Conservation (phyloP, 306 rosid genomes). For the Rosa chinensis region DNA sequence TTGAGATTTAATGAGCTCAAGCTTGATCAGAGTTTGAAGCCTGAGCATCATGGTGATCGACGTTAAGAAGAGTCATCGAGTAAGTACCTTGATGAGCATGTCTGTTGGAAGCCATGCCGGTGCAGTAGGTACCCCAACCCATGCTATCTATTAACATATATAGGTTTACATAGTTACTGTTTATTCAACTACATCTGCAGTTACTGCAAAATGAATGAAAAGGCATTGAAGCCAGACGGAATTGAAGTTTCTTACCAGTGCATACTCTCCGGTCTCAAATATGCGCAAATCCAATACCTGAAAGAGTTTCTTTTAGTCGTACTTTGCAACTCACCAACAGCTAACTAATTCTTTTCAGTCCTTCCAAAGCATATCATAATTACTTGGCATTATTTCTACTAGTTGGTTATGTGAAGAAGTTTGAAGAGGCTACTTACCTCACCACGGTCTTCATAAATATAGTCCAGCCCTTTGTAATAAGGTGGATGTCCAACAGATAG, state of each 20-base stretch:
- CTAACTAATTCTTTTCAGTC: neutral
- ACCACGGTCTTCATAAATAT: slow-evolving; percentile 96
- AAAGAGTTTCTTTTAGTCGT: slow-evolving; percentile 13
- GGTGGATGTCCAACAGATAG: slow-evolving; percentile 97
- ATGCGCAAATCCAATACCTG: slow-evolving; percentile 82
- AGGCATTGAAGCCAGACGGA: neutral
- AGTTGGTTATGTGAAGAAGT: neutral
- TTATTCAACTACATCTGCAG: no score
- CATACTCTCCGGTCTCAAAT: slow-evolving; percentile 92
- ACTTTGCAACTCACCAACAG: neutral
- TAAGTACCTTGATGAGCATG: slow-evolving; percentile 85
- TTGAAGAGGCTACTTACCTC: slow-evolving; percentile 55
- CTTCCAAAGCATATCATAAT: neutral
- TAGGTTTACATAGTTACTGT: neutral
- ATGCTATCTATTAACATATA: slow-evolving; percentile 54
- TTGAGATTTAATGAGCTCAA: neutral
- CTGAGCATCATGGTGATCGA: neutral
- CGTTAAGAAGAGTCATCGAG: neutral
- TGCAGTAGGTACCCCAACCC: slow-evolving; percentile 97
- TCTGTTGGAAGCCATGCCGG: slow-evolving; percentile 98
- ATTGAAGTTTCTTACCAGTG: slow-evolving; percentile 53
- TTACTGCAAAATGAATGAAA: neutral
- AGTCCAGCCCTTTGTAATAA: slow-evolving; percentile 90
- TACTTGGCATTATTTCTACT: neutral
- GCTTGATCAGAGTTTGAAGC: neutral